Conservation (phyloP, 106 monocot genomes). For the Triglochin maritima region DNA sequence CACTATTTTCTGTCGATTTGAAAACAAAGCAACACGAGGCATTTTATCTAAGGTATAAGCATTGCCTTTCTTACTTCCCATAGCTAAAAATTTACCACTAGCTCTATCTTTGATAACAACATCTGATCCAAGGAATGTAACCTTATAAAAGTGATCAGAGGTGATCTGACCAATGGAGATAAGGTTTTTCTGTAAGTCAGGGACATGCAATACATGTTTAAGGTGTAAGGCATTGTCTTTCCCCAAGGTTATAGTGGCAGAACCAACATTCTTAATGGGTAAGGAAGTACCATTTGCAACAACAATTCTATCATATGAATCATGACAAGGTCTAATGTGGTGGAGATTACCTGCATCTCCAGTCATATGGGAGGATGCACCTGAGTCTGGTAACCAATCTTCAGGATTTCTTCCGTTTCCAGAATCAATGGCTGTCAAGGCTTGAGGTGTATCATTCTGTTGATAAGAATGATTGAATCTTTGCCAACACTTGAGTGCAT, state of each 20-base stretch:
- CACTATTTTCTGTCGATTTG: not conserved
- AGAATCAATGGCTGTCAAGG: not conserved
- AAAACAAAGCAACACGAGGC: not conserved
- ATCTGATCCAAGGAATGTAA: not conserved
- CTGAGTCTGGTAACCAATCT: not conserved
- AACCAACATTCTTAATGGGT: not conserved
- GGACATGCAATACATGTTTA: not conserved
- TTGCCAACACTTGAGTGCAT: no score
- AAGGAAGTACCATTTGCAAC: not conserved
- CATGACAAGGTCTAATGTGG: not conserved
- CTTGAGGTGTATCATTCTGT: not conserved
- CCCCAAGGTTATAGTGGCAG: no score
- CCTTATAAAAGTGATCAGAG: no score
- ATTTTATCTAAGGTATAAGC: not conserved
- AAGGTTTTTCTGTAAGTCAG: not conserved
- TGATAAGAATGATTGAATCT: not conserved
- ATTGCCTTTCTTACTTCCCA: not conserved
- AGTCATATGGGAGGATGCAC: not conserved
- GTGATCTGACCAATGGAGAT: not conserved
- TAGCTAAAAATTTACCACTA: not conserved
- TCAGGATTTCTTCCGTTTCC: not conserved
- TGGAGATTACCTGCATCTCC: not conserved
- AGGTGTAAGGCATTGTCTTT: not conserved
- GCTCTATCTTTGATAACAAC: not conserved
- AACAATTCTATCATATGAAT: not conserved